phyloP scores from a whole-genome alignment of 139 green algal genomes.

The Yamagishiella unicocca region DNA sequence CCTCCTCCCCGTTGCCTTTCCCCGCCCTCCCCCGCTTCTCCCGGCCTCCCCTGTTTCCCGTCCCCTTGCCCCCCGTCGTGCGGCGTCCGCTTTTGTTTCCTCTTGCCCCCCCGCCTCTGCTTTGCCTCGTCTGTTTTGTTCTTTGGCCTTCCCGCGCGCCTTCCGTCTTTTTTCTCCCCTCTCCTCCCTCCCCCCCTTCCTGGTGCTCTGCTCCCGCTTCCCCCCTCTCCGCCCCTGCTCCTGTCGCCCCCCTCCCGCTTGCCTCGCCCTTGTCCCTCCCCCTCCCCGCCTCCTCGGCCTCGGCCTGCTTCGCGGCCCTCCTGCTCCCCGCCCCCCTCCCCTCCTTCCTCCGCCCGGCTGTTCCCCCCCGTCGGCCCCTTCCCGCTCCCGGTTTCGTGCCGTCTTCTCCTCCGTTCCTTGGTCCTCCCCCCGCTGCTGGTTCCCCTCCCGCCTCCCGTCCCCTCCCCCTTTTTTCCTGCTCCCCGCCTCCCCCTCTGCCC shows the following conservation, averaged over 20 bases:
- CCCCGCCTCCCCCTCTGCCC: neutral
- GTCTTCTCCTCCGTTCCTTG: neutral
- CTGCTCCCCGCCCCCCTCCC: neutral
- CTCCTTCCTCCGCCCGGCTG: neutral
- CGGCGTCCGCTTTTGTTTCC: neutral
- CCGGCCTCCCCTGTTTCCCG: neutral
- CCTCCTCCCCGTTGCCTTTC: neutral
- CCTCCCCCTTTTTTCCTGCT: neutral
- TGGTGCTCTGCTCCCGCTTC: neutral
- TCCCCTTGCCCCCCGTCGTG: neutral
- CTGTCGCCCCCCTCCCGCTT: neutral
- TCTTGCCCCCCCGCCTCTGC: neutral
- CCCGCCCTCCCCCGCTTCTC: neutral
- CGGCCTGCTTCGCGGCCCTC: neutral
- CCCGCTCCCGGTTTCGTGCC: neutral
- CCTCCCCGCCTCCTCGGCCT: neutral
- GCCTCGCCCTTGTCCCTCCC: neutral
- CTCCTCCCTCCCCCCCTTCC: neutral
- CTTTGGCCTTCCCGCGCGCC: neutral
- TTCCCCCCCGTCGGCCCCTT: neutral
- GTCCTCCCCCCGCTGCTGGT: neutral
- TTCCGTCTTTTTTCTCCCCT: neutral
- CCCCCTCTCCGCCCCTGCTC: neutral
- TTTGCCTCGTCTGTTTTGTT: neutral
- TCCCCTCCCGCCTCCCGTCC: neutral